A percentile compares a stretch with the other conserved stretches of the same genome.
These are phyloP conservation scores for Rhipidocladum racemiflorum DNA, from an alignment of 176 grass and related monocot genomes.

Conservation along the genomic window DNA sequence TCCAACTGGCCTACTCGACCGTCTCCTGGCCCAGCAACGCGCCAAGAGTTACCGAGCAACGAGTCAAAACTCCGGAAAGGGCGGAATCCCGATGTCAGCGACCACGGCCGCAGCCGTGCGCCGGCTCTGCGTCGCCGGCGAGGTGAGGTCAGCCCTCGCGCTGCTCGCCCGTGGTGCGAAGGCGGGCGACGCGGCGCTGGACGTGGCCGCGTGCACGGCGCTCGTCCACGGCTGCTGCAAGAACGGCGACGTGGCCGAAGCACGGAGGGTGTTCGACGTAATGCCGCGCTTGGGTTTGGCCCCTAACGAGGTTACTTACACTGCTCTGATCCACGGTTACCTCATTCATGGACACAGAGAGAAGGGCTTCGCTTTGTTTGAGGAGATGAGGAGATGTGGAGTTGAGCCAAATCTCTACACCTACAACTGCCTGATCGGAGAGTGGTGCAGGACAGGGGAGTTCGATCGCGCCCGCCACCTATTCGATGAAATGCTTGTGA, in stretches of 20 bases:
- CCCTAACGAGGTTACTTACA: slow-evolving; percentile 68
- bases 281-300: slow-evolving; percentile 42
- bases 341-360: slow-evolving; percentile 33
- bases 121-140: slow-evolving; percentile 33
- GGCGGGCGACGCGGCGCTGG: slow-evolving; percentile 30
- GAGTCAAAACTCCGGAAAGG: neutral
- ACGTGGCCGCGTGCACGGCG: slow-evolving; percentile 51
- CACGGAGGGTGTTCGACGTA: slow-evolving; percentile 49
- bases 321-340: slow-evolving; percentile 59
- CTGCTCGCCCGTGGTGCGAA: slow-evolving; percentile 30
- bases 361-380: slow-evolving; percentile 42
- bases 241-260: slow-evolving; percentile 37
- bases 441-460: slow-evolving; percentile 40
- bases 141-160: slow-evolving; percentile 5
- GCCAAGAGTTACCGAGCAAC: neutral
- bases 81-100: neutral
- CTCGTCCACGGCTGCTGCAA: slow-evolving; percentile 55
- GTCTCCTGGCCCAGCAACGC: neutral
- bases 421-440: slow-evolving; percentile 58
- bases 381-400: slow-evolving; percentile 47
- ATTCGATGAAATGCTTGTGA: slow-evolving; percentile 66
- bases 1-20: neutral
- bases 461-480: slow-evolving; percentile 36
- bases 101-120: slow-evolving; percentile 30
- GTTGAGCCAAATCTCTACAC: slow-evolving; percentile 56